These are phyloP conservation scores for Aegilops sharonensis DNA, from an alignment of 176 grass and related monocot genomes.

Conservation along the genomic window DNA sequence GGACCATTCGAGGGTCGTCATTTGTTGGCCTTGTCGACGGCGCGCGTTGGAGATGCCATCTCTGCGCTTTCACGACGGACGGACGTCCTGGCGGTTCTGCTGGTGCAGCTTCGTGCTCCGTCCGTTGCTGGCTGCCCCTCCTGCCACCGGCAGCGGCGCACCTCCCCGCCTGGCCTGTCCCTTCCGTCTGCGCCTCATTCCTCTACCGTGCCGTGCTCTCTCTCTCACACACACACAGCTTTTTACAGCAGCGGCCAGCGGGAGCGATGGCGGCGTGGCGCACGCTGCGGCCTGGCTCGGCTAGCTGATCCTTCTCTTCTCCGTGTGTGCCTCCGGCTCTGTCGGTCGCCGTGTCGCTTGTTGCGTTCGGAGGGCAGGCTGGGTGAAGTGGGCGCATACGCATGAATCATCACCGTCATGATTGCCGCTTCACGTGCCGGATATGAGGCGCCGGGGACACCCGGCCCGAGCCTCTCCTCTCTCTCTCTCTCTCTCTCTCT, in stretches of 20 bases:
- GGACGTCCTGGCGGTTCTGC: not conserved
- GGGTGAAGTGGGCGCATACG: not conserved
- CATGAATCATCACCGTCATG: not conserved
- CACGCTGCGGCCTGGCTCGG: not conserved
- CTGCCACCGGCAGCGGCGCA: not conserved
- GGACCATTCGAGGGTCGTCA: no score
- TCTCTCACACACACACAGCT: not conserved
- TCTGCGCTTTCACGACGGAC: not conserved
- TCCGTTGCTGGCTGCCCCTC: not conserved
- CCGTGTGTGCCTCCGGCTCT: not conserved
- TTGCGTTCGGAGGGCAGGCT: not conserved
- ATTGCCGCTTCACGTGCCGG: conserved; percentile 16
- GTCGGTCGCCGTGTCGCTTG: not conserved
- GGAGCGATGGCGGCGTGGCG: not conserved
- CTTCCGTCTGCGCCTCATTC: not conserved
- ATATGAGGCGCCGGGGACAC: not conserved
- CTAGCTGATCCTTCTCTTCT: not conserved
- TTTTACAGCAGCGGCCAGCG: not conserved
- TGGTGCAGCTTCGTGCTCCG: not conserved
- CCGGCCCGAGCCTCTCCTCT: not conserved
- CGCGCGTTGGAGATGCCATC: no score
- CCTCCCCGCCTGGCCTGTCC: not conserved
- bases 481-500: not conserved
- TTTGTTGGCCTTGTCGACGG: not conserved
- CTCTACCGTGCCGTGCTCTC: not conserved